Base-by-base conservation (phyloP, 345 rosid genomes). In the Geranium brycei region DNA sequence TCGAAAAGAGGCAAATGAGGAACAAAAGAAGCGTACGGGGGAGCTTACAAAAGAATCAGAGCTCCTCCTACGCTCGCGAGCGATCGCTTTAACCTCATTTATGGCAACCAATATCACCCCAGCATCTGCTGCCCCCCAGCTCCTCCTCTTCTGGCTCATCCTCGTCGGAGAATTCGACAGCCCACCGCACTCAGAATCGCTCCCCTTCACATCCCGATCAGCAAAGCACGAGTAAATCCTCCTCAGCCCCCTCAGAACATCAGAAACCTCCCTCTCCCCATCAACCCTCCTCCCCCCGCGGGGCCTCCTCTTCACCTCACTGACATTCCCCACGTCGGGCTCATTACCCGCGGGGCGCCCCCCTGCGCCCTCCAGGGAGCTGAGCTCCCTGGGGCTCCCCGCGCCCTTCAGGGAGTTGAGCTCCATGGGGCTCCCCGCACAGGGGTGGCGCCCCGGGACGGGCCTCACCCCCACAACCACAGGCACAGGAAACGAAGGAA, bases 401-500 rank as follows among this genome's bases (percentile, higher is more conserved):
- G 82, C 67, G 57, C 77, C 65, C 16, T 79, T 72, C 57, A 75
- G 61, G 23, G 91, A 76, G 31, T 81, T 66, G 38, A 89, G 85
- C 62, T 83, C 85, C 47, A 70, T 69, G 16, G 84, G 84, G 28
- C 75, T 71, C 38, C 85, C 83, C 3, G 5, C 58, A 28, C 84
- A 82, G 6, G 73, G 79, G 60, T 76, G 73, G 62, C 89, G 79
- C 7, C 89, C 89, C 3, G 78, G 84, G 68, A 81, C 74, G 35
- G 91, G 84, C 74, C 71, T 82, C 57, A 86, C 68, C 51, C 88
- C 87, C 74, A 77, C 79, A 23, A 87, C 80, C 77, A 75, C 47
- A 1, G 91, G 95, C 62, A 85, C 84, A 3, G 95, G 96, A 79
- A 83, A 80, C 0, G 85, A 77, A 1, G 84, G 74, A 66, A 85